Evolutionary conservation across 2,329 filamentous ascomycete genomes (phyloP), one percentile per base, ranked within the genome.

Genomic region (Calonectria honghensis): DNA sequence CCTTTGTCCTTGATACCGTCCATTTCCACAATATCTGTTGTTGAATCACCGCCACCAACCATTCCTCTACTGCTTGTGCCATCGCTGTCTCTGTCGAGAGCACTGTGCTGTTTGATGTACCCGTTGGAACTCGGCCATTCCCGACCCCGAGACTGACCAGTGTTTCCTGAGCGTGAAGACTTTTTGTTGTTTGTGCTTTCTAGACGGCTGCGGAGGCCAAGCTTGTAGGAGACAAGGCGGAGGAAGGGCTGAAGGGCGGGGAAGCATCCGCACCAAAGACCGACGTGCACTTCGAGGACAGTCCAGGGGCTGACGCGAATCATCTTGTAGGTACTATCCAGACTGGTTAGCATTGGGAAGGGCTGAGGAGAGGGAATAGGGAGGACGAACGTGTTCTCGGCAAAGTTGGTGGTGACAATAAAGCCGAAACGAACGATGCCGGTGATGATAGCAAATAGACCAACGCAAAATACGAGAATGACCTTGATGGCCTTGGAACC

Each of bases 231-330:
- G 24, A 82, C 29, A n/a, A 81, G 70, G n/a, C 85, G 84, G 27
- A 85, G 73, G 41, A 86, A 74, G 6, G 85, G 84, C 50, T 87
- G 85, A 14, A 87, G 75, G 4, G 85, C 82, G 1, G 85, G 85
- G 68, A 87, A 85, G 76, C 85, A 86, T 18, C 82, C 82, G 69
- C 84, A 84, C 85, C 85, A 87, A 24, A 87, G 78, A 9, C 85
- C 86, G 64, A 86, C 81, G 70, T 87, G 85, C 63, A 82, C 81
- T 78, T 87, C 85, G 32, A 86, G 80, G 65, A 85, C 83, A 18
- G 84, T 86, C 85, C 84, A 87, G 14, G 84, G 78, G 35, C 78
- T 81, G 27, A 84, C 80, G 2, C 77, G 81, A 11, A 81, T 77
- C 79, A 86, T 85, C 29, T 84, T 82, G 75, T 83, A 85, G 0